phyloP scores from a whole-genome alignment of 495 filamentous ascomycete species.

The Daldinia grandis region DNA sequence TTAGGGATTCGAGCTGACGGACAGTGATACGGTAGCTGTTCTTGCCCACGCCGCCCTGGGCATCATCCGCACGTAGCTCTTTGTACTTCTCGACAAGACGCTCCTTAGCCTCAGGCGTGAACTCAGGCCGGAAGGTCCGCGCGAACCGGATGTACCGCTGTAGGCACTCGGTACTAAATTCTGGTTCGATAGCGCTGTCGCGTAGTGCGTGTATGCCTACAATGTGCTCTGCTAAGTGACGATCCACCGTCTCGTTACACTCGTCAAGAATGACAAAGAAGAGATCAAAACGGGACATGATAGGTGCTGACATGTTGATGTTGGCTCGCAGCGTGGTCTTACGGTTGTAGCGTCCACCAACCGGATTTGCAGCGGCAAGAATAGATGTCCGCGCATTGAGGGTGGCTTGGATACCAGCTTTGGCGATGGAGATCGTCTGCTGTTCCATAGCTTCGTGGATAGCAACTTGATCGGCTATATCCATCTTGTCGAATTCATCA shows the following conservation, averaged over 20 bases:
- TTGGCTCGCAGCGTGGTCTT: conserved; percentile 93
- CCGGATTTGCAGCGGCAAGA: conserved; percentile 94
- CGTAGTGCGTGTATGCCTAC: conserved; percentile 92
- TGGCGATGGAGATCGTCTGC: conserved; percentile 99
- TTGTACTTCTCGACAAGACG: conserved; percentile 94
- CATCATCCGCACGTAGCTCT: conserved; percentile 91
- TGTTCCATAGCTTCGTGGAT: conserved; percentile 99
- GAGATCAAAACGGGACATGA: conserved; percentile 98
- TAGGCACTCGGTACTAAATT: conserved; percentile 95
- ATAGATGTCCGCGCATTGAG: conserved; percentile 95
- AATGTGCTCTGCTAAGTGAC: conserved; percentile 91
- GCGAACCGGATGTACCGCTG: conserved; percentile 98
- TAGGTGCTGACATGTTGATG: conserved; percentile 97
- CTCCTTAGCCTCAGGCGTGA: conserved; percentile 84
- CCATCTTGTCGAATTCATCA: conserved; percentile 99
- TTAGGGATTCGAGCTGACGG: conserved; percentile 92
- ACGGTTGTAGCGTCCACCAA: conserved; percentile 95
- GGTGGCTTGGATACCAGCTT: conserved; percentile 97
- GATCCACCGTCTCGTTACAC: conserved; percentile 90
- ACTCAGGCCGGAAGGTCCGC: conserved; percentile 91
- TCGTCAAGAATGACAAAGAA: conserved; percentile 99
- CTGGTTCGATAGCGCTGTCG: conserved; percentile 87
- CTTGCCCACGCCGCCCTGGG: conserved; percentile 89
- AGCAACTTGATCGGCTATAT: conserved; percentile 95
- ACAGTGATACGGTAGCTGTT: conserved; percentile 98